Evolutionary conservation across 2,329 filamentous ascomycete genomes (phyloP).

Genomic region (Botrytis elliptica): DNA sequence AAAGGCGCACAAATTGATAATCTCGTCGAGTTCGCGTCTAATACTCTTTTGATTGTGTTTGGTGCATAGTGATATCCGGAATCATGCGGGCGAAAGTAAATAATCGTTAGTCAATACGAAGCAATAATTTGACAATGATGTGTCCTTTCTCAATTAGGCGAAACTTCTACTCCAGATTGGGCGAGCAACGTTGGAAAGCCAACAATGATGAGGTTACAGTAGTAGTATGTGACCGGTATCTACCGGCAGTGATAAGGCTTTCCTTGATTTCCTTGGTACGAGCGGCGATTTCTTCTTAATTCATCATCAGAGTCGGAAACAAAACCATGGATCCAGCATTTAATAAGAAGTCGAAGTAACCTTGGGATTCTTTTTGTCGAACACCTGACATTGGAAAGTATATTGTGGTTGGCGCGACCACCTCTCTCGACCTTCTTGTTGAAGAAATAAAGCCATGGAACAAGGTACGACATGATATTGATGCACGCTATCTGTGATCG

Average conservation of each 20-base stretch:
- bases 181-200: constrained; percentile 1
- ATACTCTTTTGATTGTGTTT: neutral
- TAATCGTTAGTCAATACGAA: neutral
- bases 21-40: constrained; percentile 18
- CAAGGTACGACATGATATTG: constrained; percentile 8
- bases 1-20: neutral
- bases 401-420: neutral
- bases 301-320: neutral
- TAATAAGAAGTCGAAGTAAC: neutral
- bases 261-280: neutral
- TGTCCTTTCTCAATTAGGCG: constrained; percentile 7
- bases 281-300: neutral
- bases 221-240: constrained; percentile 6
- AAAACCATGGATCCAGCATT: neutral
- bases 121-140: constrained; percentile 4
- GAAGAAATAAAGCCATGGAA: constrained; percentile 10
- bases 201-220: neutral
- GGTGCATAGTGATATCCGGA: neutral
- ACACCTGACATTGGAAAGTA: constrained; percentile 1
- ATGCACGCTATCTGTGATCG: constrained; percentile 16
- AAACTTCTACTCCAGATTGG: neutral
- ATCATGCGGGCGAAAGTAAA: constrained; percentile 1
- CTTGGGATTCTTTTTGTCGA: neutral
- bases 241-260: constrained; percentile 11
- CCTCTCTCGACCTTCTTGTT: neutral